Evolutionary conservation across 2,329 filamentous ascomycete genomes (phyloP).

Genomic region (Domatiomyces globalis): DNA sequence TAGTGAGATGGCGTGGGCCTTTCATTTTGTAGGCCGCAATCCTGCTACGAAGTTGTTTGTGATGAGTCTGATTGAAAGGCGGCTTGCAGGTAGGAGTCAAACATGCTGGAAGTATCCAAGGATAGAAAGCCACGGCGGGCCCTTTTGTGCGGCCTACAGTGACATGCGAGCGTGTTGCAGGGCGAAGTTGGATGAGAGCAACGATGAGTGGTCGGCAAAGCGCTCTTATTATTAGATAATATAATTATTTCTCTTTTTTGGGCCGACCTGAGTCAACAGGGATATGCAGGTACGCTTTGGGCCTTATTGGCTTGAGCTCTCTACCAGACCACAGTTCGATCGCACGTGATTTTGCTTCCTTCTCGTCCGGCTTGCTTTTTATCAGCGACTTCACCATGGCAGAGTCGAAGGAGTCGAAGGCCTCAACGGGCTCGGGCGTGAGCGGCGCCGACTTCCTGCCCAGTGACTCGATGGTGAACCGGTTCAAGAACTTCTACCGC

Average conservation of each 20-base stretch:
- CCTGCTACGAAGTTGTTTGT: constrained; percentile 32
- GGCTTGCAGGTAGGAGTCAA: neutral
- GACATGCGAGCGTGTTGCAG: neutral
- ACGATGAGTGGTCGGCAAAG: neutral
- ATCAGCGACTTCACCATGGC: neutral
- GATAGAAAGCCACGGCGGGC: neutral
- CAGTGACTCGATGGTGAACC: constrained; percentile 30
- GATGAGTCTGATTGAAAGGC: neutral
- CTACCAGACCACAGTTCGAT: too few relatives aligned
- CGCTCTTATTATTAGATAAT: neutral
- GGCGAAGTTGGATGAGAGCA: neutral
- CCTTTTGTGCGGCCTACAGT: neutral
- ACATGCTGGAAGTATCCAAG: neutral
- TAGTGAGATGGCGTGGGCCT: constrained; percentile 50
- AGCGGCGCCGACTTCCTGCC: constrained; percentile 14
- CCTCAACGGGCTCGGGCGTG: neutral
- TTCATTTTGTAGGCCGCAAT: constrained; percentile 44
- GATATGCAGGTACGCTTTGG: neutral
- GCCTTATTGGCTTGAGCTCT: too few relatives aligned
- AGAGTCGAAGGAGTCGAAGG: neutral
- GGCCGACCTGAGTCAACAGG: neutral
- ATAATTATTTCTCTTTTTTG: neutral
- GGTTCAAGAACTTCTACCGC: constrained; percentile 76
- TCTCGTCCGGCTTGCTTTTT: neutral
- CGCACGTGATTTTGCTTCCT: too few relatives aligned